Conservation (phyloP, 768 basidiomycete species). For the Imleria badia region DNA sequence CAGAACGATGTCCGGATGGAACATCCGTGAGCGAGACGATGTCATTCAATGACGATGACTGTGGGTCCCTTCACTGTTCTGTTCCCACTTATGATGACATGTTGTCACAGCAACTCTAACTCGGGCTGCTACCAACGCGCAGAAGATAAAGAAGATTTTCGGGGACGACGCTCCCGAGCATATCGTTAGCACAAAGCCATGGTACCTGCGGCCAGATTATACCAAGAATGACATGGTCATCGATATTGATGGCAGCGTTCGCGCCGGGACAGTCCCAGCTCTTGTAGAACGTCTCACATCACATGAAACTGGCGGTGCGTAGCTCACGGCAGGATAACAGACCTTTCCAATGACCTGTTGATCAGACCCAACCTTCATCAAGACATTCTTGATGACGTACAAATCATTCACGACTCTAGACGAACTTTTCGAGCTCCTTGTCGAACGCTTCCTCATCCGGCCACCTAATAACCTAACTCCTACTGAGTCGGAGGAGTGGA, state of each 20-base stretch:
- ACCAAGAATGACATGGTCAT: constrained; percentile 78
- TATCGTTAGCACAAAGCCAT: constrained; percentile 56
- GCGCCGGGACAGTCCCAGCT: constrained; percentile 83
- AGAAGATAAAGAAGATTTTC: constrained; percentile 68
- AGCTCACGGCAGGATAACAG: background rate
- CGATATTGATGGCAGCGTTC: constrained; percentile 79
- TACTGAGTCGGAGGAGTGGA: constrained; percentile 75
- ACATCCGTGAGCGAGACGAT: constrained; percentile 18
- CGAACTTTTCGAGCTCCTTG: constrained; percentile 79
- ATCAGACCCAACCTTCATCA: constrained; percentile 74
- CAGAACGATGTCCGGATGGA: constrained; percentile 22
- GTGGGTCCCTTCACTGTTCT: constrained; percentile 10
- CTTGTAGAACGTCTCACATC: constrained; percentile 88
- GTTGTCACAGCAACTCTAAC: constrained; percentile 18
- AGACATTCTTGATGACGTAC: constrained; percentile 94
- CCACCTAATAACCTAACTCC: constrained; percentile 66
- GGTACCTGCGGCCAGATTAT: constrained; percentile 86
- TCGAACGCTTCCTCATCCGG: constrained; percentile 74
- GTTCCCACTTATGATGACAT: background rate
- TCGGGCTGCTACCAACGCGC: constrained; percentile 34
- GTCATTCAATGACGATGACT: constrained; percentile 26
- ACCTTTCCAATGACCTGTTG: constrained; percentile 2
- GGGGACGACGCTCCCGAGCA: constrained; percentile 56
- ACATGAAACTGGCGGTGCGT: constrained; percentile 82
- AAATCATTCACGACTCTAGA: constrained; percentile 88